Base-by-base conservation (phyloP, 495 filamentous ascomycete species). In the Daldinia grandis region DNA sequence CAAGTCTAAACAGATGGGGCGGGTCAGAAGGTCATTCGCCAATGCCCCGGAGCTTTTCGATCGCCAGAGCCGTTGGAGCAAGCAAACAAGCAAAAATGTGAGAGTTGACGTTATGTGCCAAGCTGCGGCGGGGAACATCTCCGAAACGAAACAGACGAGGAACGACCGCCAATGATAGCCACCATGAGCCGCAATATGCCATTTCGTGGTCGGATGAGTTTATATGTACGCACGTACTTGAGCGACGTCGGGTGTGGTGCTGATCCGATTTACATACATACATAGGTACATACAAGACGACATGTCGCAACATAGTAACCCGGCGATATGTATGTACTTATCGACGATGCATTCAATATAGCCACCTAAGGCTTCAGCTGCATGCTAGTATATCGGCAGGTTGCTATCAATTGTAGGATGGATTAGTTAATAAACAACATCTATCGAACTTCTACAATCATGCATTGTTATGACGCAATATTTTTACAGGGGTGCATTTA, bases 81-180 rank as follows among this genome's bases (percentile, higher is more conserved):
- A 19, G 21, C 47, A 50, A 28, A 9, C 21, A 60, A 1, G 7
- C 15, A 15, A 15, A 51, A 51, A 51, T 5, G 49, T 31, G 42
- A 59, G 42, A 59, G 28, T 50, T 62, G 68, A 71, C 63, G 63
- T 59, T 71, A 71, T 66, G 62, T 66, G 68, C 63, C 63, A 66
- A 71, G 66, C 40, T 42, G 19, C 49, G 4, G 49, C 49, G 49
- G 49, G 49, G 49, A 53, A 27, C 12, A 30, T 10, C 49, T 24
- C 49, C 42, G 40, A 9, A 8, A 21, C 40, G 17, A 47, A 1
- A 24, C 44, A 59, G 31, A 58, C 56, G 40, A 66, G 60, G 35
- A 49, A 53, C 54, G 30, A 38, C 42, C 37, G 21, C 69, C 69
- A 72, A 72, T 68, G 4, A 47, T n/a, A 64, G 27, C 1, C 5